Percentiles rank a stretch among this genome's conserved stretches.
These are phyloP conservation scores for Magnolia sinica DNA, from an alignment of 164 flowering plant genomes.

Conservation along the genomic window DNA sequence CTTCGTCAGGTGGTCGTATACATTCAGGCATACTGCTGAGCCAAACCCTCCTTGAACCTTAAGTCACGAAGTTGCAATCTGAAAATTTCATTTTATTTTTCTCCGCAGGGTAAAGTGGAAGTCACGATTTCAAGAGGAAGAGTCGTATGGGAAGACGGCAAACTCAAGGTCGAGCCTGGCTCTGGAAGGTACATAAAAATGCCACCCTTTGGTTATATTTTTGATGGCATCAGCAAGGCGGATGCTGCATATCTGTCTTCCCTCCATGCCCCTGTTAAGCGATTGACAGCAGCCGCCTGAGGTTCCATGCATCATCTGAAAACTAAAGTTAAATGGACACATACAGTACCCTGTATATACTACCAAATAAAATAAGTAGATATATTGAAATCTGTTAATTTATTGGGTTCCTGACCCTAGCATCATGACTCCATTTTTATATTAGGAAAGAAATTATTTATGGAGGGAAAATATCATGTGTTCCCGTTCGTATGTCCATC, in stretches of 20 bases:
- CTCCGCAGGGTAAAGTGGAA: conserved; percentile 84
- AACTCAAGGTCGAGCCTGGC: conserved; percentile 69
- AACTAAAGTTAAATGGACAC: not conserved
- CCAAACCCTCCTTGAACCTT: not conserved
- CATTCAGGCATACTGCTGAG: not conserved
- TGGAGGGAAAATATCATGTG: not conserved
- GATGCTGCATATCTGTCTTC: conserved; percentile 74
- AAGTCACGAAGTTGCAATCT: not conserved
- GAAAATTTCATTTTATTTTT: not conserved
- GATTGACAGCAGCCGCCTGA: conserved; percentile 33
- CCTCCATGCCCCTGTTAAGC: conserved; percentile 69
- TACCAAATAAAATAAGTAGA: not conserved
- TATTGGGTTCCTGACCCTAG: not conserved
- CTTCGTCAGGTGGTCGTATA: not conserved
- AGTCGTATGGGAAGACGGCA: conserved; percentile 77
- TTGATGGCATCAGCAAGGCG: conserved; percentile 58
- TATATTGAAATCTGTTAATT: not conserved
- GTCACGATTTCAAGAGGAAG: conserved; percentile 90
- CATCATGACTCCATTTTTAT: not conserved
- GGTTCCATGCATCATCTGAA: not conserved
- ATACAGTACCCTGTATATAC: not conserved
- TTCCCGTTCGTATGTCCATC: not conserved
- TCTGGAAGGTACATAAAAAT: conserved; percentile 73
- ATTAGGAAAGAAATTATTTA: not conserved
- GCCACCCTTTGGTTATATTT: conserved; percentile 77